Percentiles rank a stretch among this genome's conserved stretches.
These are phyloP conservation scores for Prunus dulcis DNA, from an alignment of 306 rosid species.

Conservation along the genomic window DNA sequence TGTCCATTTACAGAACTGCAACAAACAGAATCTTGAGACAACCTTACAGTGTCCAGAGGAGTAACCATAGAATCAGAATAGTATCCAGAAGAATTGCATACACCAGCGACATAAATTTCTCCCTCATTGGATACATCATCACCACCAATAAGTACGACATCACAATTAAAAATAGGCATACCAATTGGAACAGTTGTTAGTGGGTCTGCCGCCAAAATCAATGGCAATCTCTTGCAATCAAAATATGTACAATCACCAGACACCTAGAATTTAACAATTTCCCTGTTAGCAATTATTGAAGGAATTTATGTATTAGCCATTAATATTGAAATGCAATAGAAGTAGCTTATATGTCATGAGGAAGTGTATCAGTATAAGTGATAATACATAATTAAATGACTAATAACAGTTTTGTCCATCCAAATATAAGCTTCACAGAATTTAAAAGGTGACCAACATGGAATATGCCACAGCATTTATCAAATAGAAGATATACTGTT, in stretches of 20 bases:
- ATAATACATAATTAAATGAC: background rate
- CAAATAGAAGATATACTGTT: background rate
- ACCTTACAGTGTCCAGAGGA: constrained; percentile 35
- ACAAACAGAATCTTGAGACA: constrained; percentile 33
- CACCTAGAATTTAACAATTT: constrained; percentile 46
- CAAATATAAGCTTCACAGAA: background rate
- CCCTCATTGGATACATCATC: constrained; percentile 53
- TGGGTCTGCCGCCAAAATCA: constrained; percentile 54
- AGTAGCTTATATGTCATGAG: background rate
- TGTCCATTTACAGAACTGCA: constrained; percentile 27
- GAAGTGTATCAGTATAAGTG: background rate
- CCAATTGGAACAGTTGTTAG: constrained; percentile 84
- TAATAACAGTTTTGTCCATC: background rate
- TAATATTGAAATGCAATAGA: constrained; percentile 11
- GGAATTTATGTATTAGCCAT: constrained; percentile 17
- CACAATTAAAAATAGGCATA: constrained; percentile 68
- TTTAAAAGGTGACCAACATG: background rate
- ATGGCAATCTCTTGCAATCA: constrained; percentile 88
- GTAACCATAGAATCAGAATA: constrained; percentile 37
- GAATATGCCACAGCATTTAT: background rate
- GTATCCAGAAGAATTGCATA: constrained; percentile 71
- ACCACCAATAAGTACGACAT: constrained; percentile 57
- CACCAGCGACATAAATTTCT: constrained; percentile 76
- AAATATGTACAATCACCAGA: constrained; percentile 95
- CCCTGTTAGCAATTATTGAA: constrained; percentile 13